Conservation (phyloP, 1,139 yeast genomes). For the Taphrina pruni region DNA sequence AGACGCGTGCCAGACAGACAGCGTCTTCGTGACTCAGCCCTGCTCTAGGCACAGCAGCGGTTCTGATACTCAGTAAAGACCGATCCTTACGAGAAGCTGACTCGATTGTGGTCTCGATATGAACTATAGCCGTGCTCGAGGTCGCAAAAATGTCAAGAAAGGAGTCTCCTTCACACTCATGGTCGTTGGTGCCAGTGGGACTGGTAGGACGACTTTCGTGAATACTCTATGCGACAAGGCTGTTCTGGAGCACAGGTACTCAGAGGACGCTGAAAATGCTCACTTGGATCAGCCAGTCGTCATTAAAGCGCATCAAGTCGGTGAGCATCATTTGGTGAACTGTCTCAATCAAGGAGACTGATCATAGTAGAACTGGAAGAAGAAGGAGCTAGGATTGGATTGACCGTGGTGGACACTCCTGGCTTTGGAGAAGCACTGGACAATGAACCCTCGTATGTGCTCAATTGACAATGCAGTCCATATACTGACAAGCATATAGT, state of each 20-base stretch:
- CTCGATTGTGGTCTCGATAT: constrained; percentile 2
- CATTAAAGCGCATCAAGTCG: constrained; percentile 53
- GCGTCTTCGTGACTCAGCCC: background rate
- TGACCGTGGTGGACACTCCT: constrained; percentile 87
- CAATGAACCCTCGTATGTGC: constrained; percentile 55
- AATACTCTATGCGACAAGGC: constrained; percentile 89
- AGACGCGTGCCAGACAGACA: constrained; percentile 2
- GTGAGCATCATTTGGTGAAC: background rate
- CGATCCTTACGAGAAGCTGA: background rate
- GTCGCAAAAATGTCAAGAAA: constrained; percentile 42
- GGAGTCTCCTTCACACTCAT: constrained; percentile 71
- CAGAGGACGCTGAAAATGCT: constrained; percentile 56
- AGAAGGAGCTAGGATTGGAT: constrained; percentile 78
- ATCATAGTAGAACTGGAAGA: constrained; percentile 42
- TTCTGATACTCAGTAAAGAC: background rate
- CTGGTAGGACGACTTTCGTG: constrained; percentile 83
- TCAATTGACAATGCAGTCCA: background rate
- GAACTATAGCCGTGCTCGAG: constrained; percentile 36
- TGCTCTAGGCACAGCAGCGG: background rate
- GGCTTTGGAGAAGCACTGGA: constrained; percentile 94
- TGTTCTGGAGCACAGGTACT: constrained; percentile 57
- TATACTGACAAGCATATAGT: constrained; percentile 49
- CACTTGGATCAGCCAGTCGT: constrained; percentile 59
- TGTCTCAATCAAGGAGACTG: background rate
- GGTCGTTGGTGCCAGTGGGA: constrained; percentile 77